Evolutionary conservation across 2,329 filamentous ascomycete genomes (phyloP), one percentile per base, ranked within the genome.

Genomic region (Neonectria neomacrospora): DNA sequence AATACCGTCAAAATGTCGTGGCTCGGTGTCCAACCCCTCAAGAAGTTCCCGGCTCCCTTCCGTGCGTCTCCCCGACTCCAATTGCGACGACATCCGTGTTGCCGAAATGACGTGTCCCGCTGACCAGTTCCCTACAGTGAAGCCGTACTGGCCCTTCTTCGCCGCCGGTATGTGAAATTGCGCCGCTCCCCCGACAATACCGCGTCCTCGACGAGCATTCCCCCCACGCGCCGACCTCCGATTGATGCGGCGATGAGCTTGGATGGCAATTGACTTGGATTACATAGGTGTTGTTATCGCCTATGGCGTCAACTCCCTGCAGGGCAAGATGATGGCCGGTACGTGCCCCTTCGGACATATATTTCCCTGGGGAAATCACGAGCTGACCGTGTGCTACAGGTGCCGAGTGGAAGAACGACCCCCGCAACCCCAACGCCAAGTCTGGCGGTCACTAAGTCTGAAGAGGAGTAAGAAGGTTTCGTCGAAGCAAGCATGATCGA

Each of bases 371-470:
- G 20, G 32, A 20, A 14, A 52, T 58, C 53, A 34, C 22, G 39
- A 65, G 66, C 74, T 77, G 63, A 77, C 70, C 50, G 63, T 64
- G 30, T 63, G 48, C 26, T 52, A 68, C 74, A 98, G 95, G 89
- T 85, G 92, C 92, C 75, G 93, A 98, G 85, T 97, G 88, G 89
- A 96, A 94, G 90, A 96, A 97, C 86, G 95, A 98, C 83, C 93
- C 94, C 72, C 90, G 94, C 81, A 97, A 97, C 88, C 90, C 89
- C 71, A 83, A 85, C 74, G 81, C 80, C 72, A 86, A 83, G 79
- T 71, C 77, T 60, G 77, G 76, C 50, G 76, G 74, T 59, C 84
- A 86, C 77, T 86, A 85, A 77, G 59, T 55, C 55, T 39, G 54
- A 63, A 44, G 57, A 61, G 58, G 61, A 63, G 65, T 58, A 65